A percentile compares a stretch with the other conserved stretches of the same genome.
Evolutionary conservation across 345 rosid species (phyloP).

Genomic region (Euphorbia peplus): DNA sequence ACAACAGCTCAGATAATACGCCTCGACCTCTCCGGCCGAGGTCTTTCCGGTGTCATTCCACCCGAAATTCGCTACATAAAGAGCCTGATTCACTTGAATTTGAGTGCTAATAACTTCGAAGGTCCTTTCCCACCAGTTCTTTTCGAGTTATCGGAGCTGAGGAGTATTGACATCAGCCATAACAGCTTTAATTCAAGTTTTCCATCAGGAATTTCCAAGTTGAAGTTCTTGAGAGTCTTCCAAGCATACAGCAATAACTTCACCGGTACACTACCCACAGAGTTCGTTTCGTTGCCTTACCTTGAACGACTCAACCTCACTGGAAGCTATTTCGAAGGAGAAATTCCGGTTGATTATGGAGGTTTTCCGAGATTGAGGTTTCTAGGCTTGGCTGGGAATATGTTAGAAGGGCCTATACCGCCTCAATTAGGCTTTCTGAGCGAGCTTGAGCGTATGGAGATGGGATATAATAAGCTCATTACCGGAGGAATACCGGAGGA

Average conservation of each 20-base stretch:
- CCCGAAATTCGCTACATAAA: slow-evolving; percentile 55
- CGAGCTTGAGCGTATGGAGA: slow-evolving; percentile 64
- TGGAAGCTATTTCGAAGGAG: slow-evolving; percentile 86
- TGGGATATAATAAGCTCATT: slow-evolving; percentile 64
- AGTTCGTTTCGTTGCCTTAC: slow-evolving; percentile 44
- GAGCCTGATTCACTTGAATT: slow-evolving; percentile 59
- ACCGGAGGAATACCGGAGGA: slow-evolving; percentile 62
- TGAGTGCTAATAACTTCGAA: slow-evolving; percentile 59
- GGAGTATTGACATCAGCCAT: slow-evolving; percentile 70
- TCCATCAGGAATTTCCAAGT: slow-evolving; percentile 72
- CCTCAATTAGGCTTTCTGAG: slow-evolving; percentile 54
- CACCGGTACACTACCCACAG: slow-evolving; percentile 60
- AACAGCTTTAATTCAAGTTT: slow-evolving; percentile 74
- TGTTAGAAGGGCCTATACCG: slow-evolving; percentile 58
- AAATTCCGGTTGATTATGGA: slow-evolving; percentile 63
- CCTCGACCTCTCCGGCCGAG: slow-evolving; percentile 72
- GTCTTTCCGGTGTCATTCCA: slow-evolving; percentile 71
- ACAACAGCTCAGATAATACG: slow-evolving; percentile 48
- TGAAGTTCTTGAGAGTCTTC: slow-evolving; percentile 55
- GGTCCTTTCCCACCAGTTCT: slow-evolving; percentile 54
- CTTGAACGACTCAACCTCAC: slow-evolving; percentile 88
- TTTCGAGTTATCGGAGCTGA: slow-evolving; percentile 57
- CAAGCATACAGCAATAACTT: slow-evolving; percentile 81
- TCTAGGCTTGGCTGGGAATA: slow-evolving; percentile 71
- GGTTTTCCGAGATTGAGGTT: slow-evolving; percentile 48